Evolutionary conservation across 176 grass and related monocot genomes (phyloP), one percentile per base, ranked within the genome.

Genomic region (Ensete glaucum): DNA sequence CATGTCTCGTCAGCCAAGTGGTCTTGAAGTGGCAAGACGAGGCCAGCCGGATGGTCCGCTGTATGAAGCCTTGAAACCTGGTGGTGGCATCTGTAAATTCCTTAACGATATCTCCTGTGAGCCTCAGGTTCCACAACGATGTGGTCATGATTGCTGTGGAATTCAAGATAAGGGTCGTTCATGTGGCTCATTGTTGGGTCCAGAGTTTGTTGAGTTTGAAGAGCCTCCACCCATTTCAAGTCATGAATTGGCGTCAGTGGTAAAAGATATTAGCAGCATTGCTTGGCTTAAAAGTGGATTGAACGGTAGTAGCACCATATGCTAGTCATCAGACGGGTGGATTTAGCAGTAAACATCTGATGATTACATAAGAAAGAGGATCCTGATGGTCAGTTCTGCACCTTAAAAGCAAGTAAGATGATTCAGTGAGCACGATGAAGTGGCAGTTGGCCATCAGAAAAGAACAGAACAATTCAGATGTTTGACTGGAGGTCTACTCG

Each of bases 181-280:
- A 54, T 74, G 64, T 11, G 83, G 75, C 26, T 95, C 96, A 19
- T 77, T 99, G 67, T 29, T 99, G 77, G 96, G 88, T 79, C 88
- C 96, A 11, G 96, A 99, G 77, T 99, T 99, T 89, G 67, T 84
- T 51, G 96, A 99, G 65, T 94, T 91, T 79, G 76, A 87, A 78
- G 91, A 99, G 78, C 71, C 86, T 69, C 81, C 88, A 25, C 88
- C 86, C 64, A 80, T 99, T 81, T 87, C 81, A 60, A 84, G 74
- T 78, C 78, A 72, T 80, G 90, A 85, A 73, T 82, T 99, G 76
- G 86, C 85, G 64, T 87, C 88, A 9, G 58, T 95, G 20, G 87
- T 91, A 73, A 95, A 86, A 59, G 86, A 99, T 78, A 88, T 99
- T 76, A 99, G 96, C 79, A 99, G 96, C 81, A 92, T 99, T 84